phyloP scores from a whole-genome alignment of 306 rosid genomes.

The Vicia faba region DNA sequence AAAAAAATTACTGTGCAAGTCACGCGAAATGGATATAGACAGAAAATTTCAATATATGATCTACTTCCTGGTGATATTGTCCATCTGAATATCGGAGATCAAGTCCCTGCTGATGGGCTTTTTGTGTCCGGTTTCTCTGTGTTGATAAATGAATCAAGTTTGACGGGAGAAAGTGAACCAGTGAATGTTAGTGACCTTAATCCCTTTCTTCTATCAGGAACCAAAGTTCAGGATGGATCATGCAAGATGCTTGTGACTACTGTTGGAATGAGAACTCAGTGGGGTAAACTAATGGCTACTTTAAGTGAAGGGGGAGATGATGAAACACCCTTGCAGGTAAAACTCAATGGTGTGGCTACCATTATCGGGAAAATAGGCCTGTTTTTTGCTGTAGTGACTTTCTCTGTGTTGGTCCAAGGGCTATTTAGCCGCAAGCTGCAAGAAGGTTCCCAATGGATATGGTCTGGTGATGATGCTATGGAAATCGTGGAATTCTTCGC shows the following conservation, averaged over 20 bases:
- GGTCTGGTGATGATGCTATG: slow-evolving; percentile 90
- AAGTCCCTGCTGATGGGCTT: slow-evolving; percentile 97
- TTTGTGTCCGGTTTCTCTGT: slow-evolving; percentile 84
- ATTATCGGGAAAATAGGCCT: slow-evolving; percentile 95
- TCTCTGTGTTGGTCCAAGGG: slow-evolving; percentile 92
- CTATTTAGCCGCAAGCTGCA: slow-evolving; percentile 72
- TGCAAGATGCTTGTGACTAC: slow-evolving; percentile 98
- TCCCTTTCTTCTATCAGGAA: slow-evolving; percentile 95
- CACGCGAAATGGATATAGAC: slow-evolving; percentile 79
- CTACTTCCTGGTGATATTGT: slow-evolving; percentile 95
- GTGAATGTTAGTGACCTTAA: slow-evolving; percentile 58
- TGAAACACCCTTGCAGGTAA: slow-evolving; percentile 99
- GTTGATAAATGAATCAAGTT: slow-evolving; percentile 89
- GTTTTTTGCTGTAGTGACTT: slow-evolving; percentile 88
- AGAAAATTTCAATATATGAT: slow-evolving; percentile 89
- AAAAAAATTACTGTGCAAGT: slow-evolving; percentile 84
- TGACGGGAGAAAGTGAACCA: slow-evolving; percentile 99
- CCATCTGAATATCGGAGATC: slow-evolving; percentile 90
- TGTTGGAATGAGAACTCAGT: slow-evolving; percentile 99
- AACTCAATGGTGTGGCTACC: slow-evolving; percentile 98
- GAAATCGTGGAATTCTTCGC: slow-evolving; percentile 90
- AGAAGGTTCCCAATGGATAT: slow-evolving; percentile 77
- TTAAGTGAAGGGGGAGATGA: slow-evolving; percentile 98
- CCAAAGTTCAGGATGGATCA: slow-evolving; percentile 97
- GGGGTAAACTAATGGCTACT: slow-evolving; percentile 98